Evolutionary conservation across 306 rosid genomes (phyloP), one percentile per base, ranked within the genome.

Genomic region (Quercus ilex): DNA sequence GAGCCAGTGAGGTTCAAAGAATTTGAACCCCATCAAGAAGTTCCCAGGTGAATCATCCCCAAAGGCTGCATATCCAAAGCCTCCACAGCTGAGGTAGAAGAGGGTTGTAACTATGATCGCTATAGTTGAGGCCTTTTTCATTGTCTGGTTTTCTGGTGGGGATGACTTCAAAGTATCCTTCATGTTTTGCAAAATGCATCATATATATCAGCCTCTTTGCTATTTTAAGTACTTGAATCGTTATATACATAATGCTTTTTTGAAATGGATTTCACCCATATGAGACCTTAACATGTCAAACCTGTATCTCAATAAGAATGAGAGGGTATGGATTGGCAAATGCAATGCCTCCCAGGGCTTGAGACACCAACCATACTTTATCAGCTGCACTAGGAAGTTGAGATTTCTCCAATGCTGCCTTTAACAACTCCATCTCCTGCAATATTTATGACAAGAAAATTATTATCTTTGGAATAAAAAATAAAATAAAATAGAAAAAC

Each of bases 141-240:
- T 88, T n/a, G 84, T 85, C 79, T 30, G 51, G 62, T 83, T 87
- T 85, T 94, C 98, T 1, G 97, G 85, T 49, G 97, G 97, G 64
- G 97, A 90, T 0, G 94, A 87, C 86, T 86, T 92, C 89, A 94
- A 78, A 13, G 98, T 94, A 87, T 94, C 97, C 98, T 94, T 73
- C 77, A 86, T 67, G 38, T 70, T 81, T 77, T 64, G 62, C 68
- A 76, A 31, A 17, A 72, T 70, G 30, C 33, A 63, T 43, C 17
- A 17, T 78, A 10, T 49, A 49, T 49, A 49, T 13, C 53, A 10
- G 53, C 53, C 53, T 49, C 1, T 49, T 49, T 49, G 12, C 11
- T 41, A 41, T 41, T 41, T 41, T 41, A 41, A 41, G 46, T 41
- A 41, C 46, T 41, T 41, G 12, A 41, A 41, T 8, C 46, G 1